Base-by-base conservation (phyloP, 176 grass and related monocot species). In the Calamus simplicifolius region DNA sequence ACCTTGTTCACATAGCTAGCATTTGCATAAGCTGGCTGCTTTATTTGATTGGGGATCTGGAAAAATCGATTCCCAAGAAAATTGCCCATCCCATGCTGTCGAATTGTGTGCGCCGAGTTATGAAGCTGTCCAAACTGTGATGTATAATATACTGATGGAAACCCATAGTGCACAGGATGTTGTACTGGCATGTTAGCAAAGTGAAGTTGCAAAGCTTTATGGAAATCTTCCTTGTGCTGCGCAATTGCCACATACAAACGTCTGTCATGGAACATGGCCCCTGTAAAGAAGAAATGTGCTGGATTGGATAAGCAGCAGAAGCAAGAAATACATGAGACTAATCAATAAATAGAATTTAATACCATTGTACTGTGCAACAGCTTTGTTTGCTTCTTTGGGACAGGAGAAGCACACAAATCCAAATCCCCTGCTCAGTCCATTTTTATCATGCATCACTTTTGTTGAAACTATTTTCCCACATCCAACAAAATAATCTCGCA, bases 341-440 rank as follows among this genome's bases (percentile, higher is more conserved):
- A 16, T 27, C 21, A 25, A 23, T 2, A 65, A 27, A 27, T 4
- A 38, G 8, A 56, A 43, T 16, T 27, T 70, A 17, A 49, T 70
- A 70, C 68, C 68, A 59, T 70, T 70, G 5, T 59, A 58, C 59
- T 17, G 14, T 18, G 43, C 29, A 18, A 70, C 31, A 59, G 54
- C 68, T 1, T 27, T 19, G 23, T 28, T 59, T 27, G 68, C 56
- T 12, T 70, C 68, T 6, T 26, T 35, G 26, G 25, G 3, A 6
- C 55, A 70, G 16, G 43, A 70, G 35, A 70, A 70, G 6, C 38
- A 54, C 15, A 70, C 56, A 50, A 70, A 70, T 58, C 68, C 68
- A 58, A 59, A 58, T 18, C 68, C 68, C 68, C 31, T 59, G 55
- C 68, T 59, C 30, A 12, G 21, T 28, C 55, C 68, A 50, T 59